Conservation (phyloP, 441 rosid species). For the Mallotus japonicus region DNA sequence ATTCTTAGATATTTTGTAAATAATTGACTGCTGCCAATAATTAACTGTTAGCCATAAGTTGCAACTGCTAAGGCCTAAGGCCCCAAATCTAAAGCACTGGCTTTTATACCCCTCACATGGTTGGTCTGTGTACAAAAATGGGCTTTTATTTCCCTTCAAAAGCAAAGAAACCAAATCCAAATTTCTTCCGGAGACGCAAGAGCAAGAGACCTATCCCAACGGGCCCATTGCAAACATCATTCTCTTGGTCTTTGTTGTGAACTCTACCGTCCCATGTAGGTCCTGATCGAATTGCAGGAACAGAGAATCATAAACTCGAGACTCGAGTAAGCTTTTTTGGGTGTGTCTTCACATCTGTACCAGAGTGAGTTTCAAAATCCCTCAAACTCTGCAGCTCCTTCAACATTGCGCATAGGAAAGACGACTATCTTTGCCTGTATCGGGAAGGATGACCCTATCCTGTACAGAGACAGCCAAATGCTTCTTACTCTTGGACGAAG, state of each 20-base stretch:
- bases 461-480: slow-evolving; percentile 29
- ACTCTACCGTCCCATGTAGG: slow-evolving; percentile 41
- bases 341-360: slow-evolving; percentile 35
- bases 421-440: slow-evolving; percentile 32
- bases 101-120: too few species aligned
- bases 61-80: too few species aligned
- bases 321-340: slow-evolving; percentile 34
- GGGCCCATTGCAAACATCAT: too few species aligned
- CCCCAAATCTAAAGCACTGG: too few species aligned
- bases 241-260: slow-evolving; percentile 40
- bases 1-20: too few species aligned
- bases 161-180: too few species aligned
- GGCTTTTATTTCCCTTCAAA: too few species aligned
- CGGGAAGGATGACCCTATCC: slow-evolving; percentile 35
- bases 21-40: too few species aligned
- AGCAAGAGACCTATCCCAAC: too few species aligned
- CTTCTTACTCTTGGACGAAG: slow-evolving; percentile 52
- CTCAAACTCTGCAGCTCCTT: slow-evolving; percentile 43
- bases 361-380: slow-evolving; percentile 45
- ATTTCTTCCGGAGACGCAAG: too few species aligned
- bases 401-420: slow-evolving; percentile 43
- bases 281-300: slow-evolving; percentile 45
- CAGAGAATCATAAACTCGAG: slow-evolving; percentile 29
- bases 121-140: too few species aligned
- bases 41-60: too few species aligned